phyloP scores from a whole-genome alignment of 1,139 yeast species.

The Pichia sp. region DNA sequence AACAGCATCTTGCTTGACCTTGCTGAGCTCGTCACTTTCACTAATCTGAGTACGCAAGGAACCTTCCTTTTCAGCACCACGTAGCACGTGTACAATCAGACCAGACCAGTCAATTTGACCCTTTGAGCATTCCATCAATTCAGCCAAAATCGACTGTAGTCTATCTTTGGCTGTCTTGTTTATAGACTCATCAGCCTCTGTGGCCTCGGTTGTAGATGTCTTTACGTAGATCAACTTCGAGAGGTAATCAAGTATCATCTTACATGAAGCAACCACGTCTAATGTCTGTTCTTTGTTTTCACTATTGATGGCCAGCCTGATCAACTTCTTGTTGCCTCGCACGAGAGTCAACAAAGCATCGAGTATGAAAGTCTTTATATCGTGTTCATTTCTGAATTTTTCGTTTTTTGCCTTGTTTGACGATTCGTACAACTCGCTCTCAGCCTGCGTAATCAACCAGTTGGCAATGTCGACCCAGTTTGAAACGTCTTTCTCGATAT shows the following conservation, averaged over 20 bases:
- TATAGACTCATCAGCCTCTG: slow-evolving; percentile 31
- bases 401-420: slow-evolving; percentile 23
- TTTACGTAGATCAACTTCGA: slow-evolving; percentile 13
- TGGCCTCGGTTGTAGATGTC: background rate
- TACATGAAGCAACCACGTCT: slow-evolving; percentile 36
- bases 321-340: slow-evolving; percentile 42
- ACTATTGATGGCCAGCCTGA: slow-evolving; percentile 11
- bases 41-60: slow-evolving; percentile 8
- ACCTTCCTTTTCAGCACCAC: slow-evolving; percentile 26
- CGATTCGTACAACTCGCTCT: slow-evolving; percentile 9
- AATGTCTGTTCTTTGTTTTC: background rate
- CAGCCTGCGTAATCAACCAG: slow-evolving; percentile 16
- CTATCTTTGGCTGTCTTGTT: slow-evolving; percentile 51
- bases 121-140: slow-evolving; percentile 43
- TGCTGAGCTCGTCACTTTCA: slow-evolving; percentile 11
- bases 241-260: slow-evolving; percentile 45
- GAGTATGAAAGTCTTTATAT: slow-evolving; percentile 59
- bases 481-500: slow-evolving; percentile 25
- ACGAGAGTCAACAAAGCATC: slow-evolving; percentile 62
- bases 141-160: slow-evolving; percentile 61
- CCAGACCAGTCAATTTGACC: slow-evolving; percentile 54
- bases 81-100: slow-evolving; percentile 32
- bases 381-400: slow-evolving; percentile 35
- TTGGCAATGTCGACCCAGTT: slow-evolving; percentile 34
- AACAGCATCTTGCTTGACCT: slow-evolving; percentile 8